These are phyloP conservation scores for Solanum arcanum DNA, from an alignment of 257 asterid genomes.

Conservation along the genomic window DNA sequence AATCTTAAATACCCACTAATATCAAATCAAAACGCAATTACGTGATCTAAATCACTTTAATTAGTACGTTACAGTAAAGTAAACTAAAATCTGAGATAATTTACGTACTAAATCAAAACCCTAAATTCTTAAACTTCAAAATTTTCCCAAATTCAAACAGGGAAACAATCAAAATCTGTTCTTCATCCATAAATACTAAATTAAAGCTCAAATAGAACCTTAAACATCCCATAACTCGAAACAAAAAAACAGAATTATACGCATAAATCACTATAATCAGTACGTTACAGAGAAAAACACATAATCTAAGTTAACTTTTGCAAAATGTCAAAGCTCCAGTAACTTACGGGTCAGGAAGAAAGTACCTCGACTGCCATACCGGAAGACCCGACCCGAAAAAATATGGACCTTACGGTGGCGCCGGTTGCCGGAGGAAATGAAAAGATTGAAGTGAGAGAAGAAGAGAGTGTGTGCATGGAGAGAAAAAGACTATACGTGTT, in stretches of 20 bases:
- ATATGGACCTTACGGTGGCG: not conserved
- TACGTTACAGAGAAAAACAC: not conserved
- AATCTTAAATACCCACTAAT: not conserved
- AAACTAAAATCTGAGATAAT: not conserved
- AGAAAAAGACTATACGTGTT: not conserved
- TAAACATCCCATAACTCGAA: not conserved
- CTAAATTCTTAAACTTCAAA: not conserved
- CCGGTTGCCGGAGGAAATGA: not conserved
- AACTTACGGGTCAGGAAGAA: not conserved
- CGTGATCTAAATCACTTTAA: not conserved
- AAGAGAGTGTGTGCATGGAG: not conserved
- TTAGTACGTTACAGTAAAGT: not conserved
- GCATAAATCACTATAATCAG: not conserved
- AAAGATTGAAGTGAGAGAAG: not conserved
- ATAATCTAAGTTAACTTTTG: not conserved
- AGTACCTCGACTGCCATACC: not conserved
- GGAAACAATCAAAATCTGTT: not conserved
- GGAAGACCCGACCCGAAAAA: not conserved
- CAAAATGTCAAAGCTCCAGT: not conserved
- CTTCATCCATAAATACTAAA: not conserved
- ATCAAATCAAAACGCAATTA: not conserved
- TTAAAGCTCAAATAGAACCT: not conserved
- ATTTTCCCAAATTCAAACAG: not conserved
- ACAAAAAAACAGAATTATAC: not conserved
- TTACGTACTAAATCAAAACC: not conserved